Percentiles rank a stretch among this genome's conserved stretches.
These are phyloP conservation scores for Rosellinia necatrix DNA, from an alignment of 2,329 filamentous ascomycete genomes.

Conservation along the genomic window DNA sequence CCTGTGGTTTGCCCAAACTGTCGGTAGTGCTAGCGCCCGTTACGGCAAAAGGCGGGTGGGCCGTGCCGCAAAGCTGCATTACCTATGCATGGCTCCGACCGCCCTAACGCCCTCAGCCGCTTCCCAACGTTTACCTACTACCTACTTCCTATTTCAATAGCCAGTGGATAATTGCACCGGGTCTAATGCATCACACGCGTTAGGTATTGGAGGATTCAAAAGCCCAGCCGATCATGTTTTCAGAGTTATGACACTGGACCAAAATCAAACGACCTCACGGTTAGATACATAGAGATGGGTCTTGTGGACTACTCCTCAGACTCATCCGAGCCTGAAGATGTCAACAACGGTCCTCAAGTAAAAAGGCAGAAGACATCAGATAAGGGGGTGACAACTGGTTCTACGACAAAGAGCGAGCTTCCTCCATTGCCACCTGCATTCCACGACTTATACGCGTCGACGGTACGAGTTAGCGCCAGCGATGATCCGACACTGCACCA, in stretches of 20 bases:
- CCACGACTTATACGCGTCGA: conserved; percentile 87
- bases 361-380: conserved; percentile 38
- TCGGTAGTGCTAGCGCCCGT: neutral
- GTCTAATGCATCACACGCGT: neutral
- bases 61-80: neutral
- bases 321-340: conserved; percentile 27
- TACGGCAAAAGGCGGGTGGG: neutral
- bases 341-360: neutral
- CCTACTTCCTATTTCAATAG: neutral
- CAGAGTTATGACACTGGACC: neutral
- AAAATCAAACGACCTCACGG: neutral
- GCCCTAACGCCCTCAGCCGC: neutral
- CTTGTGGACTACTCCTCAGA: conserved; percentile 48
- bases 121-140: neutral
- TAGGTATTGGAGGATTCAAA: neutral
- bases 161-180: too few relatives aligned
- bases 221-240: neutral
- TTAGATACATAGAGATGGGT: conserved; percentile 33
- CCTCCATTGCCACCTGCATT: conserved; percentile 81
- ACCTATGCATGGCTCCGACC: neutral
- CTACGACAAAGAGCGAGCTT: conserved; percentile 1
- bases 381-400: neutral
- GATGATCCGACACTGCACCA: conserved; percentile 87
- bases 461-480: conserved; percentile 72
- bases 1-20: too few relatives aligned